phyloP scores from a whole-genome alignment of 2,329 filamentous ascomycete genomes.

The Teratosphaeria epicoccoides region DNA sequence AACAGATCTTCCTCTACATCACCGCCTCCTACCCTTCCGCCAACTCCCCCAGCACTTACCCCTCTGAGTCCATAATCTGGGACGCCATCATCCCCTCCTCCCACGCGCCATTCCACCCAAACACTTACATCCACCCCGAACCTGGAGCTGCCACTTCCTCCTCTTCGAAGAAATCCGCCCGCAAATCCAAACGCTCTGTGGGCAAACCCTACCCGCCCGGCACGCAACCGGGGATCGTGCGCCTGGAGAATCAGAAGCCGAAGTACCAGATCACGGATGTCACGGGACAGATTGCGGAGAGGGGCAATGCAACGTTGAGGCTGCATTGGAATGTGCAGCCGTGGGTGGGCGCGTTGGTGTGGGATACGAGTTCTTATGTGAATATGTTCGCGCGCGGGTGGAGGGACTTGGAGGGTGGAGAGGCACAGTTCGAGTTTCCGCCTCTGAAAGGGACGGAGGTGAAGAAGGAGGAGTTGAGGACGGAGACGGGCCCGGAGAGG shows the following conservation, averaged over 20 bases:
- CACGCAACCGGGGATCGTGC: slow-evolving; percentile 53
- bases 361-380: slow-evolving; percentile 44
- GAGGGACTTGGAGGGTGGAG: slow-evolving; percentile 55
- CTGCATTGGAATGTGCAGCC: slow-evolving; percentile 96
- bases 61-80: slow-evolving; percentile 75
- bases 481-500: slow-evolving; percentile 39
- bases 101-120: slow-evolving; percentile 44
- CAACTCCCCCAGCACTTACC: slow-evolving; percentile 26
- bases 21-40: slow-evolving; percentile 58
- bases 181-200: slow-evolving; percentile 8
- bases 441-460: slow-evolving; percentile 50
- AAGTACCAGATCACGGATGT: slow-evolving; percentile 98
- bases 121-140: slow-evolving; percentile 43
- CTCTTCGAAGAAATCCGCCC: slow-evolving; percentile 10
- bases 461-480: slow-evolving; percentile 37
- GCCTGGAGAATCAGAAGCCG: slow-evolving; percentile 72
- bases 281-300: slow-evolving; percentile 62
- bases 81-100: slow-evolving; percentile 80
- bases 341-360: slow-evolving; percentile 82
- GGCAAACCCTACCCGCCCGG: slow-evolving; percentile 23
- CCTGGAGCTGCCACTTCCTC: slow-evolving; percentile 28
- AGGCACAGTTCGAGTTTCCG: slow-evolving; percentile 58
- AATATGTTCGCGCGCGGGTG: slow-evolving; percentile 40
- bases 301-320: slow-evolving; percentile 63
- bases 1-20: slow-evolving; percentile 94